Conservation (phyloP, 2,329 filamentous ascomycete species). For the Apiospora malaysiana region DNA sequence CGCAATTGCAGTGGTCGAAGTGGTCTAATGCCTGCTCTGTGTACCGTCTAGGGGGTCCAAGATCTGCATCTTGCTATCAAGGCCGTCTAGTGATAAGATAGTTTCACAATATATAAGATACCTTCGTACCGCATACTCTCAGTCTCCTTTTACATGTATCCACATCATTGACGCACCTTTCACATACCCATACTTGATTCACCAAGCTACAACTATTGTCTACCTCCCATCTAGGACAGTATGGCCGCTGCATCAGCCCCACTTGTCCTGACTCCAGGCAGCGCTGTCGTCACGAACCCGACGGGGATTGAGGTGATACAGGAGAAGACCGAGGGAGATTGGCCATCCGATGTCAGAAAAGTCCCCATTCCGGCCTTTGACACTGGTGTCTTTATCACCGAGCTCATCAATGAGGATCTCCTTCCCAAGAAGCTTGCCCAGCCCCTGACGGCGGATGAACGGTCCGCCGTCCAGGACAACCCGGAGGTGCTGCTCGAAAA, state of each 20-base stretch:
- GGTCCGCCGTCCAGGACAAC: background rate
- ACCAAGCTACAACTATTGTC: background rate
- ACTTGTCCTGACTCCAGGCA: background rate
- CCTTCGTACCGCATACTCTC: no score
- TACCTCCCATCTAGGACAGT: background rate
- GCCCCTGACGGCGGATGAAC: background rate
- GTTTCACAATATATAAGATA: background rate
- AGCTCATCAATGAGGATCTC: slow-evolving; percentile 12
- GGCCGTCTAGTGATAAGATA: background rate
- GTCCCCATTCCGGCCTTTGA: slow-evolving; percentile 18
- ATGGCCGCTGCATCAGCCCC: background rate
- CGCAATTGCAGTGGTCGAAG: background rate
- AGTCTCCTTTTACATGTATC: background rate
- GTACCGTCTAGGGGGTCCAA: background rate
- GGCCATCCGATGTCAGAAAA: slow-evolving; percentile 11
- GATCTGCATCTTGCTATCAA: background rate
- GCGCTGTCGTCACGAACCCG: slow-evolving; percentile 5
- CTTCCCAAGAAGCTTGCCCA: slow-evolving; percentile 6
- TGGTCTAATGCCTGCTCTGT: background rate
- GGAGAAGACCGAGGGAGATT: background rate
- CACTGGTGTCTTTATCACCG: slow-evolving; percentile 11
- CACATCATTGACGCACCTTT: background rate
- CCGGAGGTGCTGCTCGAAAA: slow-evolving; percentile 7
- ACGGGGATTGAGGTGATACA: background rate
- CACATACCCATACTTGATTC: background rate